Evolutionary conservation across 768 basidiomycete species (phyloP).

Genomic region (Boletus barrowsii): DNA sequence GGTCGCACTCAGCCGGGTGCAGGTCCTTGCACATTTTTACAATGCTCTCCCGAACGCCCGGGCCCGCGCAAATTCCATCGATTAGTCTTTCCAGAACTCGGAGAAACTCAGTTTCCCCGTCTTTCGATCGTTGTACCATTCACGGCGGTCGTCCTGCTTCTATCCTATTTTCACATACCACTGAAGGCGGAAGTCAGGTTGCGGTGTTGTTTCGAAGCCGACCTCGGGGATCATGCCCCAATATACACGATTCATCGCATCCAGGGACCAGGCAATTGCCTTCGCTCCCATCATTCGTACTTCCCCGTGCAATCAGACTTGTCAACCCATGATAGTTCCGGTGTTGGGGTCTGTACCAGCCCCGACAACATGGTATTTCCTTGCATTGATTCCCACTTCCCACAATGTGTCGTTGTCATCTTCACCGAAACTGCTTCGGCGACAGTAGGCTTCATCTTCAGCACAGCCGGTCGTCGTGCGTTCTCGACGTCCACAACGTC

Average conservation of each 20-base stretch:
- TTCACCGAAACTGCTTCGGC: slow-evolving; percentile 8
- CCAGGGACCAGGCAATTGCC: neutral
- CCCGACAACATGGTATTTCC: neutral
- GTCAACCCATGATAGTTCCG: neutral
- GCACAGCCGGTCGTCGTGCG: slow-evolving; percentile 5
- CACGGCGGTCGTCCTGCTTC: slow-evolving; percentile 14
- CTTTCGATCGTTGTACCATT: slow-evolving; percentile 19
- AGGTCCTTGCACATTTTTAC: slow-evolving; percentile 33
- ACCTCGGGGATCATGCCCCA: neutral
- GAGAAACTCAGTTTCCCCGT: slow-evolving; percentile 5
- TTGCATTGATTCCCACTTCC: neutral
- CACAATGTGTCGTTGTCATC: neutral
- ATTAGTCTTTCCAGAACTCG: neutral
- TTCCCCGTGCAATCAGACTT: neutral
- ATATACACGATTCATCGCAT: slow-evolving; percentile 13
- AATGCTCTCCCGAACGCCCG: slow-evolving; percentile 31
- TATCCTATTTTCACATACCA: slow-evolving; percentile 11
- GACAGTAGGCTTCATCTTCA: slow-evolving; percentile 17
- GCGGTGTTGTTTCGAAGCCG: slow-evolving; percentile 12
- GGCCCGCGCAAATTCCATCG: neutral
- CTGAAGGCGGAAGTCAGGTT: slow-evolving; percentile 14
- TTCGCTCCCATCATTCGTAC: slow-evolving; percentile 12
- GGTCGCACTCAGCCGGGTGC: slow-evolving; percentile 35
- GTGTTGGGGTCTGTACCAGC: neutral
- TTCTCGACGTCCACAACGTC: slow-evolving; percentile 6